Base-by-base conservation (phyloP, 2,329 filamentous ascomycete genomes). In the Ilyonectria robusta region DNA sequence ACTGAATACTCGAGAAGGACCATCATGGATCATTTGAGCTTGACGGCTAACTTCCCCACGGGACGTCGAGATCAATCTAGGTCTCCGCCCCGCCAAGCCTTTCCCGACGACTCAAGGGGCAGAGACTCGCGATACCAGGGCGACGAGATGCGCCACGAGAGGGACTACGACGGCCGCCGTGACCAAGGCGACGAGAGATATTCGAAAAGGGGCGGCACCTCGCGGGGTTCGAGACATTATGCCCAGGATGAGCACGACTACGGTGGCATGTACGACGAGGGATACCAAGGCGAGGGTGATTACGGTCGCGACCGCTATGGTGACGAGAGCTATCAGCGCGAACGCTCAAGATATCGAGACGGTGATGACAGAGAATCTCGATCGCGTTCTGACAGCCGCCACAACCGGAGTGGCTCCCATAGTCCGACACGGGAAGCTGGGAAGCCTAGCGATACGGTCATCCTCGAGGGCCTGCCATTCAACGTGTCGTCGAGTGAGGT, bases 381-480 rank as follows among this genome's bases (percentile, higher is more conserved):
- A 40, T 79, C 78, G 8, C 76, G 73, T 2, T 72, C 75, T 31
- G 67, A 68, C 53, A 71, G 74, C 26, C 69, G 73, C 42, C 69
- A 73, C 44, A 77, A 77, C 59, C 71, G 78, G 46, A 80, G 78
- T 63, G 75, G 76, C 10, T 82, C 81, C 31, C 75, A 71, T 29
- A 82, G 79, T 63, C 81, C 77, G 37, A 77, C 70, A 37, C 78
- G 77, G 55, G 80, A 82, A 53, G 80, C 81, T 31, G 82, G 82
- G 55, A 75, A 72, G 64, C 85, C 85, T 35, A 86, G 81, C 69
- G 82, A 86, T 68, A 87, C 85, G 37, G 81, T 89, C 58, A 87
- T 89, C 59, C 79, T 89, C 48, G 87, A 89, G 73, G 86, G 86
- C 60, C 72, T 89, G 62, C 85, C 86, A 35, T 76, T 80, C 64